Conservation (phyloP, 345 rosid species). For the Syzygium jambos region DNA sequence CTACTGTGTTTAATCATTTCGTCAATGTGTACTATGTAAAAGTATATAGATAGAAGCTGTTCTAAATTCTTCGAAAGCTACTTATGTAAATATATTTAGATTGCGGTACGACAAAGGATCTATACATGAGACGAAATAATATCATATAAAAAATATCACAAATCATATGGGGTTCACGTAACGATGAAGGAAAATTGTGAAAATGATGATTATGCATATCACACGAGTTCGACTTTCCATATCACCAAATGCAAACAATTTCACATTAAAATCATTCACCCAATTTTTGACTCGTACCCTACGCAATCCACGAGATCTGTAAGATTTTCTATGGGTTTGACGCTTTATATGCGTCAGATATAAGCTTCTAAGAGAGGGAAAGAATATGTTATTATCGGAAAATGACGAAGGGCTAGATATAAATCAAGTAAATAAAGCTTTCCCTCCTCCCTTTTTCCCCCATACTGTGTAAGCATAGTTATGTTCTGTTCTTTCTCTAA, state of each 20-base stretch:
- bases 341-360: neutral
- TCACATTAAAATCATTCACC: rapidly evolving
- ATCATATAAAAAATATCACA: rapidly evolving
- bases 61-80: neutral
- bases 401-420: neutral
- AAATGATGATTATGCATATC: neutral
- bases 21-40: neutral
- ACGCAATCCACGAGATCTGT: neutral
- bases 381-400: neutral
- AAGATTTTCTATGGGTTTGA: neutral
- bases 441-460: neutral
- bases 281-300: neutral
- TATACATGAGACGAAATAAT: no score
- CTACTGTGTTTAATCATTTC: neutral
- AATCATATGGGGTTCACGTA: no score
- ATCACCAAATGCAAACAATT: no score
- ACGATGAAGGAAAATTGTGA: neutral
- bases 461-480: neutral
- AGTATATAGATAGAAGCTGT: neutral
- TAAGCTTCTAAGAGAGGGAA: neutral
- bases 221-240: neutral
- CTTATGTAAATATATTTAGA: neutral
- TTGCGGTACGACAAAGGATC: neutral
- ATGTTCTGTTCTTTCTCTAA: neutral
- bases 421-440: neutral